phyloP scores from a whole-genome alignment of 768 basidiomycete species.

The Lepiota brunneoincarnata region DNA sequence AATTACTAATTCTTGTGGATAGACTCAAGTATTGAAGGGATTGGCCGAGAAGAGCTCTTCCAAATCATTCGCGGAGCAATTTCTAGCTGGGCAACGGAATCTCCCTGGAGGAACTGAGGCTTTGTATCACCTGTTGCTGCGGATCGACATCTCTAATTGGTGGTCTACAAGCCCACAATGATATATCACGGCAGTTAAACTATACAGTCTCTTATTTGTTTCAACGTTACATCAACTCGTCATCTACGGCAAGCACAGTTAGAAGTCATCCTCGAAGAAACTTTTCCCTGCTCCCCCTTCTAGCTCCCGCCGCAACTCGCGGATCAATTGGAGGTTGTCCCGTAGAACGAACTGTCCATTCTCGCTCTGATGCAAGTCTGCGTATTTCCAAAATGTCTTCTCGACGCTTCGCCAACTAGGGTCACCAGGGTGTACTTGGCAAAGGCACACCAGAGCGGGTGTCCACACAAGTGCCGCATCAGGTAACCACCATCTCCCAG shows the following conservation, averaged over 20 bases:
- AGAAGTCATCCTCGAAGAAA: conserved; percentile 6
- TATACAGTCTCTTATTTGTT: neutral
- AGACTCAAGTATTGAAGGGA: conserved; percentile 57
- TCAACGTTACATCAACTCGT: neutral
- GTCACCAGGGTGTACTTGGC: conserved; percentile 28
- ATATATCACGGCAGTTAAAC: neutral
- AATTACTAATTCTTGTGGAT: conserved; percentile 8
- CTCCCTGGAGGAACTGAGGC: conserved; percentile 52
- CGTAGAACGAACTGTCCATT: conserved; percentile 12
- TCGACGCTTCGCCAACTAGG: conserved; percentile 30
- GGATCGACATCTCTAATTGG: conserved; percentile 56
- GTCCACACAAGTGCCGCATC: conserved; percentile 37
- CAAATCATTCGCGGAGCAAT: conserved; percentile 18
- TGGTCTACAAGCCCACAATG: conserved; percentile 35
- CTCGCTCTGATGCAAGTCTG: conserved; percentile 20
- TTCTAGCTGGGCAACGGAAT: conserved; percentile 27
- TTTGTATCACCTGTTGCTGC: conserved; percentile 51
- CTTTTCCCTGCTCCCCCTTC: conserved; percentile 3
- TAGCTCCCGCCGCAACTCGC: neutral
- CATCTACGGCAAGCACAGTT: neutral
- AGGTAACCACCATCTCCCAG: conserved; percentile 34
- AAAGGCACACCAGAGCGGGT: conserved; percentile 32
- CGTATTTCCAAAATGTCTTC: conserved; percentile 24
- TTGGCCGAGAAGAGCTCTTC: conserved; percentile 50
- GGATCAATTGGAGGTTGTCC: neutral